A percentile compares a stretch with the other conserved stretches of the same genome.
Conservation (phyloP, 2,329 filamentous ascomycete genomes). For the Trichothecium roseum region DNA sequence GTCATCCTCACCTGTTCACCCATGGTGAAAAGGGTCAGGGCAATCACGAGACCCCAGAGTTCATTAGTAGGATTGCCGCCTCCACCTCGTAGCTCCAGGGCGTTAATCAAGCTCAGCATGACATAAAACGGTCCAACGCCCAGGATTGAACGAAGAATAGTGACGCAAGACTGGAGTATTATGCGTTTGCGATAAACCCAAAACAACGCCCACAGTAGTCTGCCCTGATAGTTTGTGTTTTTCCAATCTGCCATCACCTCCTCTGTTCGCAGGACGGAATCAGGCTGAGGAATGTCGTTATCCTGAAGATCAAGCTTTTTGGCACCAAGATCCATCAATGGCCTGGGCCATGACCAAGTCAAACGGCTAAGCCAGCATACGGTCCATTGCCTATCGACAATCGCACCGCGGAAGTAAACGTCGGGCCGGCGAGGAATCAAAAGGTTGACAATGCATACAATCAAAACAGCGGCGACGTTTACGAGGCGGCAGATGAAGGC, state of each 20-base stretch:
- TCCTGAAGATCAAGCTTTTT: slow-evolving; percentile 51
- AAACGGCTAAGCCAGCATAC: slow-evolving; percentile 49
- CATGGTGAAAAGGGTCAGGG: slow-evolving; percentile 50
- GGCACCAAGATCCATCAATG: slow-evolving; percentile 42
- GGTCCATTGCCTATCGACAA: slow-evolving; percentile 55
- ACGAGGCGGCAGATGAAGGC: slow-evolving; percentile 32
- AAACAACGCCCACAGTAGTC: slow-evolving; percentile 51
- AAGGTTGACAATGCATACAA: slow-evolving; percentile 36
- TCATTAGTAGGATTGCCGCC: slow-evolving; percentile 36
- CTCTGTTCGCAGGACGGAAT: slow-evolving; percentile 41
- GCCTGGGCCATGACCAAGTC: slow-evolving; percentile 54
- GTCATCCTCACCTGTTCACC: slow-evolving; percentile 29
- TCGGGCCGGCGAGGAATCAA: slow-evolving; percentile 57
- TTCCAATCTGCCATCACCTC: slow-evolving; percentile 41
- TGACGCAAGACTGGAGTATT: slow-evolving; percentile 47
- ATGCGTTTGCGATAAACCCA: slow-evolving; percentile 46
- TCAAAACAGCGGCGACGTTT: slow-evolving; percentile 34
- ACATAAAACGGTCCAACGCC: slow-evolving; percentile 62
- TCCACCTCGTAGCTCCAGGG: slow-evolving; percentile 45
- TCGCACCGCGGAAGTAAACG: slow-evolving; percentile 46
- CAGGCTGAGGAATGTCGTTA: slow-evolving; percentile 50
- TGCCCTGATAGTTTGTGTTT: slow-evolving; percentile 30
- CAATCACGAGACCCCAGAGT: slow-evolving; percentile 59
- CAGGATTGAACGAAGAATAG: slow-evolving; percentile 42
- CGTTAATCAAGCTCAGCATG: slow-evolving; percentile 53